Evolutionary conservation across 805 yeast species (phyloP).

Genomic region (Tetrapisispora pingtungensis): DNA sequence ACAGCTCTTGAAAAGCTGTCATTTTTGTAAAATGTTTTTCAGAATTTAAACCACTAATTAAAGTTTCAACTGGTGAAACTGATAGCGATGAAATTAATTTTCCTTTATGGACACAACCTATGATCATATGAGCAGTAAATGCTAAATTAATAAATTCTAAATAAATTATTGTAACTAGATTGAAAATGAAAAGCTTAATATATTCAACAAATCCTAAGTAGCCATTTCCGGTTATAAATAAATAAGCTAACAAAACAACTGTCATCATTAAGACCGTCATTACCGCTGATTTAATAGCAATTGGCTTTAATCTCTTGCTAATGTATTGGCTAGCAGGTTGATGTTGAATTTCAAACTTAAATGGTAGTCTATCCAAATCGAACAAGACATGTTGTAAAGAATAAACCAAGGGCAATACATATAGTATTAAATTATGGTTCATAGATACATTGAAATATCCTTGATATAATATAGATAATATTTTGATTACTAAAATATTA

Average conservation of each 20-base stretch:
- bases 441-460: constrained; percentile 2
- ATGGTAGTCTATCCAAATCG: constrained; percentile 45
- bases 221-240: constrained; percentile 34
- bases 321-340: constrained; percentile 31
- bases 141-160: constrained; percentile 53
- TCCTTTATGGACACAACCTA: constrained; percentile 63
- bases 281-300: constrained; percentile 27
- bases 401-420: constrained; percentile 36
- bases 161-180: constrained; percentile 28
- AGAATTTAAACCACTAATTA: constrained; percentile 54
- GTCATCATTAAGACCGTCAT: constrained; percentile 4
- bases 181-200: constrained; percentile 26
- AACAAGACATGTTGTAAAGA: constrained; percentile 40
- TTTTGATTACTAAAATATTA: constrained; percentile 4
- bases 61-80: constrained; percentile 52
- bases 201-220: constrained; percentile 24
- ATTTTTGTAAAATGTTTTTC: constrained; percentile 40
- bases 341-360: constrained; percentile 33
- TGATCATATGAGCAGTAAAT: constrained; percentile 56
- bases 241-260: constrained; percentile 15
- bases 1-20: constrained; percentile 70
- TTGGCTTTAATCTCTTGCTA: constrained; percentile 18
- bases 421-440: constrained; percentile 20
- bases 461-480: constrained; percentile 5
- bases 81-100: constrained; percentile 48